Conservation (phyloP, 73 alveolate species). For the Paraurostyla sp. region DNA sequence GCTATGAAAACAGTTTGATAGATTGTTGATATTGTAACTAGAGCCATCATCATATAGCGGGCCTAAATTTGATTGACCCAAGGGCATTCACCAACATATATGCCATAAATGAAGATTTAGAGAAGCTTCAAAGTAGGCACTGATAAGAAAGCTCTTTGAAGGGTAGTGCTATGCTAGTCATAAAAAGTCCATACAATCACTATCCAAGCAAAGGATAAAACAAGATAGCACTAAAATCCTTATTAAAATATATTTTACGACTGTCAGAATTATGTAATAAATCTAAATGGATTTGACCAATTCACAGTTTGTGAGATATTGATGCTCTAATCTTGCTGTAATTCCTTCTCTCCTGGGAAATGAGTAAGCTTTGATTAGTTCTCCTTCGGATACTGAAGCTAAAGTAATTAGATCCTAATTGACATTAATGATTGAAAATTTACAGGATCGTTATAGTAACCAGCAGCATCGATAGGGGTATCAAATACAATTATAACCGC, state of each 20-base stretch:
- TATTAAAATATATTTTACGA: background rate
- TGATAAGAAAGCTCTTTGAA: slow-evolving; percentile 16
- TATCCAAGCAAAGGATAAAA: slow-evolving; percentile 41
- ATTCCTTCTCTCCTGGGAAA: background rate
- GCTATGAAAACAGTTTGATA: slow-evolving; percentile 70
- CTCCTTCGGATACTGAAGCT: slow-evolving; percentile 35
- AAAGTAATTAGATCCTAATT: slow-evolving; percentile 26
- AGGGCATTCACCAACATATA: slow-evolving; percentile 60
- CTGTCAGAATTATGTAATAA: slow-evolving; percentile 31
- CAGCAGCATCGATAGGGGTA: slow-evolving; percentile 48
- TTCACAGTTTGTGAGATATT: slow-evolving; percentile 58
- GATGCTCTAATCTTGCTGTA: slow-evolving; percentile 36
- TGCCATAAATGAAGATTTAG: slow-evolving; percentile 24
- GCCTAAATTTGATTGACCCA: slow-evolving; percentile 59
- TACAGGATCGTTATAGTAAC: slow-evolving; percentile 37
- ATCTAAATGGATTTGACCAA: slow-evolving; percentile 7
- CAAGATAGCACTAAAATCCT: background rate
- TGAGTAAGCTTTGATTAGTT: slow-evolving; percentile 14
- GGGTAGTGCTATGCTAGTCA: slow-evolving; percentile 1
- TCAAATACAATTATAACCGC: slow-evolving; percentile 40
- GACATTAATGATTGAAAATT: background rate
- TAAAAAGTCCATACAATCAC: slow-evolving; percentile 18
- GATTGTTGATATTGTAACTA: slow-evolving; percentile 58
- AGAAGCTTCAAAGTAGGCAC: slow-evolving; percentile 50
- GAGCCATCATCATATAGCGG: slow-evolving; percentile 70